Base-by-base conservation (phyloP, 768 basidiomycete genomes). In the Hypholoma sublateritium region DNA sequence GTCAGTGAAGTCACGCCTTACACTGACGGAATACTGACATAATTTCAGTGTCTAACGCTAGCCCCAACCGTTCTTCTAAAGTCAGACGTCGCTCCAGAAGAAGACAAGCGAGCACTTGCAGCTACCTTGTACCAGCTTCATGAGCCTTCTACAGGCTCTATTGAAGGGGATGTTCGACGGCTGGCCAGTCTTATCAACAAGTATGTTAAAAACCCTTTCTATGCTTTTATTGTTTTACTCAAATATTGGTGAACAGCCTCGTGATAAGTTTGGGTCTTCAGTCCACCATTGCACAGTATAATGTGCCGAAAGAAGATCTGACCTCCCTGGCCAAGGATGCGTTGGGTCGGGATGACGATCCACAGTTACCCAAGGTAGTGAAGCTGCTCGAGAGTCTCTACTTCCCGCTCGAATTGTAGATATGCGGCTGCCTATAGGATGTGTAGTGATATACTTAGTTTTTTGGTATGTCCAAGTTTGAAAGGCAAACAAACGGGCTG, bases 41-140 rank as follows among this genome's bases (percentile, higher is more conserved):
- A 51, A 36, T 34, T 37, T 35, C 51, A 91, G 88, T 91, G 89
- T 67, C 74, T 90, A 52, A 91, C 89, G 5, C 79, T 91, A 21
- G 80, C 84, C 4, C 80, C 87, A 0, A 84, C 84, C 28, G 81
- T 91, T 16, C 73, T 67, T 1, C 69, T 89, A 21, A 80, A 87
- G 68, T 79, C 86, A 1, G 77, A 83, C 57, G 67, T 78, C 21
- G 85, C 80, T 4, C 80, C 82, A 2, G 67, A 79, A n/a, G 80
- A 84, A 53, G 80, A 89, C 65, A 89, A 89, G 67, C 77, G 82
- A 57, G 75, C 72, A 56, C 77, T 89, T 2, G 82, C 86, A 4
- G 71, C 74, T 32, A 71, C 81, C 1, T 68, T 90, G 25, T 84
- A 82, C 65, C 83, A 88, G 63, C 73, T 90, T 21, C 74, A 72